These are phyloP conservation scores for Celoporthe dispersa DNA, from an alignment of 2,329 filamentous ascomycete genomes.

Conservation along the genomic window DNA sequence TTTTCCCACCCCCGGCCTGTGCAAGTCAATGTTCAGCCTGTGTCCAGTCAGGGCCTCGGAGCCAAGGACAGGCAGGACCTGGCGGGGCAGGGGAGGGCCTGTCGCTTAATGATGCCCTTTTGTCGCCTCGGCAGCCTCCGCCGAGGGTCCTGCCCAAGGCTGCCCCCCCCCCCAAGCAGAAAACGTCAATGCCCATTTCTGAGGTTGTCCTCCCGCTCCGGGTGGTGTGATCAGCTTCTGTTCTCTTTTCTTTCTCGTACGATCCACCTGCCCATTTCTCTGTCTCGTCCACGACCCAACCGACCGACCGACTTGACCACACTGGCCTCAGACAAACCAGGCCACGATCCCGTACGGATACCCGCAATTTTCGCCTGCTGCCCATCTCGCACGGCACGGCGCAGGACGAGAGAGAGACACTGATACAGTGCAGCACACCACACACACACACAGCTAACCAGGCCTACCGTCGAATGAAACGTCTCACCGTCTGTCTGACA, in stretches of 20 bases:
- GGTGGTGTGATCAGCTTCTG: conserved; percentile 8
- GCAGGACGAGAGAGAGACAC: neutral
- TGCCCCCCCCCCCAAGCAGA: neutral
- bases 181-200: conserved; percentile 6
- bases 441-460: neutral
- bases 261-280: conserved; percentile 14
- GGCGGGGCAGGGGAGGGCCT: neutral
- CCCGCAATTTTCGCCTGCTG: neutral
- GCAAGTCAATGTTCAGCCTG: neutral
- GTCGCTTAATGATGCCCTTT: neutral
- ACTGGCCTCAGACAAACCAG: conserved; percentile 1
- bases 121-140: conserved; percentile 8
- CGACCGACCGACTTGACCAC: neutral
- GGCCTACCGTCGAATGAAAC: conserved; percentile 5
- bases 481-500: neutral
- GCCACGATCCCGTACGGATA: neutral
- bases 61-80: neutral
- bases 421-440: neutral
- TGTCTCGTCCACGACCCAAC: neutral
- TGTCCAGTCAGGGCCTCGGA: neutral
- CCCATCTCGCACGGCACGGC: conserved; percentile 1
- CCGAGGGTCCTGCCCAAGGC: neutral
- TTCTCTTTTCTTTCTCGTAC: conserved; percentile 18
- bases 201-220: conserved; percentile 3
- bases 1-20: neutral